Base-by-base conservation (phyloP, 768 basidiomycete species). In the Pulveroboletus frians region DNA sequence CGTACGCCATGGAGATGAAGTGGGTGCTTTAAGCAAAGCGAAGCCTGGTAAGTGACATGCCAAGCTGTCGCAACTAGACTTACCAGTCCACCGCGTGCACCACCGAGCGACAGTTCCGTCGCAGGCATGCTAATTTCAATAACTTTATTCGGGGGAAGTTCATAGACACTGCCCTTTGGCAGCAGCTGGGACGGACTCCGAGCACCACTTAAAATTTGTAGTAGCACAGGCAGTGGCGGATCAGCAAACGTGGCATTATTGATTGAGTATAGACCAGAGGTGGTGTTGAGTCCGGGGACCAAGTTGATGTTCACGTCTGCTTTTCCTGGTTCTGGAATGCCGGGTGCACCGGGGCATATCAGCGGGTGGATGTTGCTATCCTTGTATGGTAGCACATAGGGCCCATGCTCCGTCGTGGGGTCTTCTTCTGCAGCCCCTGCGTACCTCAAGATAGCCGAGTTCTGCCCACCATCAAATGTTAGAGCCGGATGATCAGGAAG, bases 1-100 rank as follows among this genome's bases (percentile, higher is more conserved):
- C 73, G 29, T 58, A 76, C 73, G 0, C 74, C 76, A 41, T 76
- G 76, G 3, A 76, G 60, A 57, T 77, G 76, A 51, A 71, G 51
- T 10, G 67, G 58, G 55, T 72, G 72, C 74, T 62, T 20, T 9
- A 10, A 21, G 32, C 3, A n/a, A n/a, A n/a, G n/a, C n/a, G 4
- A 34, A 27, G 31, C 37, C 2, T 39, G 8, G 26, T 43, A 1
- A 49, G 18, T 10, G 31, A 37, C 23, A 2, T 17, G 18, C 4
- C 13, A 0, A 31, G 11, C 29, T 32, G 21, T 17, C 6, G 27
- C 0, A 67, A 15, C 10, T 15, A 26, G 23, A 5, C 59, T 42
- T 45, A 61, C 56, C 15, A 52, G 53, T 23, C 48, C 47, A 3
- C 57, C 58, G 21, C 39, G 0, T 5, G 58, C 51, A 15, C 55